phyloP scores from a whole-genome alignment of 2,329 filamentous ascomycete species.

The Fusarium papillatum region DNA sequence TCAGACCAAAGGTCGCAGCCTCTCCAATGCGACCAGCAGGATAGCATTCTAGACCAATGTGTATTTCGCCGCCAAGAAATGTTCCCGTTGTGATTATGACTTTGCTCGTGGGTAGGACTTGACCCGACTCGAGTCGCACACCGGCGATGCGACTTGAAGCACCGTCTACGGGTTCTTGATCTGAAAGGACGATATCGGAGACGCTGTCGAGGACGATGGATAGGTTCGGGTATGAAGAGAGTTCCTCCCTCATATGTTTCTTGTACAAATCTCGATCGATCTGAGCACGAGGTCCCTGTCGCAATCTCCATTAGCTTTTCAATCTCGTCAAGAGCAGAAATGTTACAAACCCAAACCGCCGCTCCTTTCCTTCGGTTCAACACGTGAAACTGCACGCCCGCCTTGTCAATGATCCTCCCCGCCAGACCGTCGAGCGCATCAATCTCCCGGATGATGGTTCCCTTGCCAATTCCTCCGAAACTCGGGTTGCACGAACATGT shows the following conservation, averaged over 20 bases:
- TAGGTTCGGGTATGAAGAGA: constrained; percentile 82
- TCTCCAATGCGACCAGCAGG: constrained; percentile 95
- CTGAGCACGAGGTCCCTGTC: constrained; percentile 87
- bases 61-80: constrained; percentile 95
- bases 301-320: not conserved
- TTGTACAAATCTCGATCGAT: constrained; percentile 94
- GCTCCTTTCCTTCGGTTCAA: constrained; percentile 92
- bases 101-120: constrained; percentile 82
- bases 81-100: constrained; percentile 98
- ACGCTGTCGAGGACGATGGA: constrained; percentile 89
- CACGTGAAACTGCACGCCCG: constrained; percentile 93
- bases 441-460: constrained; percentile 94
- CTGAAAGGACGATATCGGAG: constrained; percentile 84
- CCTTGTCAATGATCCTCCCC: constrained; percentile 91
- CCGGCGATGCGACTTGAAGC: constrained; percentile 83
- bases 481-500: constrained; percentile 98
- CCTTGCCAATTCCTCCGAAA: constrained; percentile 98
- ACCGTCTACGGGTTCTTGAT: constrained; percentile 54
- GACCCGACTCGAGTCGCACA: constrained; percentile 88
- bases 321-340: not conserved
- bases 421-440: constrained; percentile 94
- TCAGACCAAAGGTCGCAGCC: constrained; percentile 91
- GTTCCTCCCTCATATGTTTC: constrained; percentile 90
- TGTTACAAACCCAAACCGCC: constrained; percentile 82
- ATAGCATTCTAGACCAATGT: constrained; percentile 88